Evolutionary conservation across 73 alveolate genomes (phyloP), one percentile per base, ranked within the genome.

Genomic region (Paramecium primaurelia): DNA sequence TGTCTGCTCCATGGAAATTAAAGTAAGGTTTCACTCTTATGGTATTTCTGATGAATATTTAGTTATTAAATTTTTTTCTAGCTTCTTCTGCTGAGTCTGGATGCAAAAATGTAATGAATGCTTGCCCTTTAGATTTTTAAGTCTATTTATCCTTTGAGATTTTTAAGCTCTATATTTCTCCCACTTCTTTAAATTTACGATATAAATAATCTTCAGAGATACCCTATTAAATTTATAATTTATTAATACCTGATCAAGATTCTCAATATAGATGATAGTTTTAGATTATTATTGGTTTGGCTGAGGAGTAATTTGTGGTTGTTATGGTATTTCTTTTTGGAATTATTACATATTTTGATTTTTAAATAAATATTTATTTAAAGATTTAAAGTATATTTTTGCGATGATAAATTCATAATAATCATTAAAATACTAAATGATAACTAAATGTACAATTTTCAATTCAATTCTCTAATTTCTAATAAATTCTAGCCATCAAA

Each of bases 1-100:
- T 71, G 25, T 71, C 86, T 2, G 59, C 86, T 18, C 16, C 20
- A 36, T 71, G 86, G 32, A 26, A 71, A 71, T 71, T 71, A 25
- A 71, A 71, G 26, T 71, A 71, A 71, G 86, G 58, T 71, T 71
- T 71, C 1, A 71, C 86, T 71, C 86, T 71, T 26, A 71, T 71
- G 2, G 0, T 28, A 32, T 71, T 71, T 16, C 20, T 2, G 26
- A 71, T 71, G 58, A 71, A 71, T n/a, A 71, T 18, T 36, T 28
- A 25, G 40, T 30, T 30, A 71, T 71, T 71, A 10, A 71, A 71
- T 32, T 36, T 71, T 40, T 71, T 71, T 18, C 86, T 71, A 16
- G 86, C 86, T 71, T 71, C 58, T 9, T 71, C 86, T 20, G 86
- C 86, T 26, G n/a, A 28, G 32, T 71, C 86, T 28, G 26, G 59